Conservation (phyloP, 768 basidiomycete species). For the Kwoniella botswanensis region DNA sequence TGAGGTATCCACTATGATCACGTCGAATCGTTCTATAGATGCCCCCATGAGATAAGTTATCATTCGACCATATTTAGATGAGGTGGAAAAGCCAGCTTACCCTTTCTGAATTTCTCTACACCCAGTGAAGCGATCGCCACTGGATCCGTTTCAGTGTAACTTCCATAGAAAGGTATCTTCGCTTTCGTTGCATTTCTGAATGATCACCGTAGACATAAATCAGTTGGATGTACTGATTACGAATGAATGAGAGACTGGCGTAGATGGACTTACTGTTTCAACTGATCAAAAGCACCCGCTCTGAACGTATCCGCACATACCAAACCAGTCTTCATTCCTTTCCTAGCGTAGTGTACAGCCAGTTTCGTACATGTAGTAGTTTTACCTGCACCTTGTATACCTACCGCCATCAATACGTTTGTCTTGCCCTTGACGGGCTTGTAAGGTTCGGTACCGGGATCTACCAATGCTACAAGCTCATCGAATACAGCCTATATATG, state of each 20-base stretch:
- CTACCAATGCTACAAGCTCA: conserved; percentile 91
- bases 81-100: conserved; percentile 30
- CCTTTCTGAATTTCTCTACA: conserved; percentile 93
- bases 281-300: conserved; percentile 98
- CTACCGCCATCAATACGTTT: conserved; percentile 97
- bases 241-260: not conserved
- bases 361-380: conserved; percentile 97
- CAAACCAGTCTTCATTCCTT: conserved; percentile 94
- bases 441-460: conserved; percentile 92
- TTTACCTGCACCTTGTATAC: conserved; percentile 96
- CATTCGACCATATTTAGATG: not conserved
- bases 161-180: conserved; percentile 98
- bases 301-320: conserved; percentile 99
- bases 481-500: conserved; percentile 83
- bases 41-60: not conserved
- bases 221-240: not conserved
- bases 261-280: conserved; percentile 68
- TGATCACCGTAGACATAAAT: not conserved
- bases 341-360: conserved; percentile 94
- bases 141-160: conserved; percentile 98
- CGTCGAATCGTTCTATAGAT: conserved; percentile 80
- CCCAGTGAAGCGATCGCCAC: conserved; percentile 93
- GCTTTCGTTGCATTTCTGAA: conserved; percentile 86
- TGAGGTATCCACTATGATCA: conserved; percentile 98
- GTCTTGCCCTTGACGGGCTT: conserved; percentile 93